Percentiles rank a stretch among this genome's conserved stretches.
Evolutionary conservation across 805 yeast genomes (phyloP).

Genomic region (Wickerhamiella allomyrinae): DNA sequence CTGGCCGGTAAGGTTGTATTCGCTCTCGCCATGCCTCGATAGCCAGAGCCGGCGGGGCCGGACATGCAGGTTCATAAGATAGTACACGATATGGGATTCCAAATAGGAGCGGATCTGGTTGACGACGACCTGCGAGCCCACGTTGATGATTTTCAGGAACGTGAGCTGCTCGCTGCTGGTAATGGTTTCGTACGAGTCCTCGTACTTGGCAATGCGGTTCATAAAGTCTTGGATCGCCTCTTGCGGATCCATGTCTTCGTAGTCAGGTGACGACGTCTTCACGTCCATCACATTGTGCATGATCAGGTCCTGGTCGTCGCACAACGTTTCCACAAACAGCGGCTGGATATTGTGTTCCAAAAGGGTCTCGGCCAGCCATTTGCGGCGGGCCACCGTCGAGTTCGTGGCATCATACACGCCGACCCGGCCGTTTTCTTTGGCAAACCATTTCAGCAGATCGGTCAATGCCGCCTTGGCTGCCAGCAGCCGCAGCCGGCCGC

Average conservation of each 20-base stretch:
- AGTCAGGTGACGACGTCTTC: constrained; percentile 76
- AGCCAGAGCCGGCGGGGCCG: constrained; percentile 88
- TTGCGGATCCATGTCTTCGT: constrained; percentile 51
- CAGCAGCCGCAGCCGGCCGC: constrained; percentile 44
- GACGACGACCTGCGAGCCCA: constrained; percentile 74
- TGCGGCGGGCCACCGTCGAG: constrained; percentile 61
- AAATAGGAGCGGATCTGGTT: constrained; percentile 78
- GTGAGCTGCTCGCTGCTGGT: constrained; percentile 40
- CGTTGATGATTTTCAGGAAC: constrained; percentile 76
- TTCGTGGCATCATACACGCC: constrained; percentile 93
- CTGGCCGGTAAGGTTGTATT: constrained; percentile 81
- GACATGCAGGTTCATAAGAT: constrained; percentile 88
- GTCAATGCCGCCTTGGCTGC: constrained; percentile 60
- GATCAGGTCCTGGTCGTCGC: constrained; percentile 68
- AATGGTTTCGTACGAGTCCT: constrained; percentile 63
- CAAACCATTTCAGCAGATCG: constrained; percentile 81
- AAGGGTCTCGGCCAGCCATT: constrained; percentile 34
- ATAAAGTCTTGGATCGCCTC: constrained; percentile 59
- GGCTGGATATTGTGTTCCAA: constrained; percentile 52
- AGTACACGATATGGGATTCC: constrained; percentile 86
- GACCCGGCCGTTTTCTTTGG: constrained; percentile 66
- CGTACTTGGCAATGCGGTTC: constrained; percentile 60
- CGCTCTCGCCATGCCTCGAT: constrained; percentile 91
- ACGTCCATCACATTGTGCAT: constrained; percentile 73
- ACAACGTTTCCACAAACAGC: constrained; percentile 82